Evolutionary conservation across 2,329 filamentous ascomycete species (phyloP), one percentile per base, ranked within the genome.

Genomic region (Xylariaceae sp.): DNA sequence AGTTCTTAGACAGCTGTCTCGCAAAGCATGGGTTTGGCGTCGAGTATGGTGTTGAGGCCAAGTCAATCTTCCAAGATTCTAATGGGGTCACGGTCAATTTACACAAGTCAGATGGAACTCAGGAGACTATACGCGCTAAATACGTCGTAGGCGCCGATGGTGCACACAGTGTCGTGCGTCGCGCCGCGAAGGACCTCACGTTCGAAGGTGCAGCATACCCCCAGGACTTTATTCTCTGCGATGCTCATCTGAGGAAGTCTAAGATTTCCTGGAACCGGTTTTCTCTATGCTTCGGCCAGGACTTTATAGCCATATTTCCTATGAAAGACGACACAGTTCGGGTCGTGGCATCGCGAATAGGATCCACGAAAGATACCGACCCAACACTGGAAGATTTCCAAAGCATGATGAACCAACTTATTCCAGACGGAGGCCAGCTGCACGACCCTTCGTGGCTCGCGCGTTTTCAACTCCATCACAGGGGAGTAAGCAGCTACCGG

Each of bases 131-230:
- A n/a, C 60, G 65, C 2, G 63, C 59, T 10, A 65, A 62, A 21
- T 80, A 75, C 50, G 71, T 79, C 18, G 71, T 77, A 6, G 77
- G 77, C 10, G 78, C 75, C 40, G 78, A 80, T 50, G 77, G 78
- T 1, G 70, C 75, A 0, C 75, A 75, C 59, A 78, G 75, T 18
- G 63, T 63, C 7, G 77, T 80, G 7, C 72, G 77, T 19, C 71
- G 70, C 51, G 53, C 62, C 1, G 70, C 73, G 20, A 68, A 63
- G 4, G 50, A 47, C 10, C 69, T 79, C 41, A 66, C 68, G 3
- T 80, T 75, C 53, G 69, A 75, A n/a, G 78, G 78, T 3, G 73
- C 67, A 2, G 71, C 73, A 0, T 80, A 80, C 50, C 65, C 69
- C 2, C 75, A 79, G 42, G 67, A 75, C 9, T 80, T 80, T 57